Evolutionary conservation across 345 rosid genomes (phyloP).

Genomic region (Schrenkiella parvula): DNA sequence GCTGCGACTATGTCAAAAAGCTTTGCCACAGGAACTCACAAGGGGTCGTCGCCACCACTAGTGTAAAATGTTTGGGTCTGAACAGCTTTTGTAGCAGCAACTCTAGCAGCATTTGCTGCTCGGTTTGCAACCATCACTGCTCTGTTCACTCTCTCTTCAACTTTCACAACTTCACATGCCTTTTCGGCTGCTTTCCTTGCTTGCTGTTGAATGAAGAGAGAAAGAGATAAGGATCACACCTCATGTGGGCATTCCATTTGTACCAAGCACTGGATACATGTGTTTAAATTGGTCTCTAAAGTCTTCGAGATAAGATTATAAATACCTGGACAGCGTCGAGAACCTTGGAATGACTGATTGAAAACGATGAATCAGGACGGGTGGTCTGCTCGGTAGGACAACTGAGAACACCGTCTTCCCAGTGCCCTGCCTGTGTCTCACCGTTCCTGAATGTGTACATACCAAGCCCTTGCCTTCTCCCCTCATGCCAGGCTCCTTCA

Average conservation of each 20-base stretch:
- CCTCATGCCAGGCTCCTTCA: slow-evolving; percentile 93
- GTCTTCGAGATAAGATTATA: background rate
- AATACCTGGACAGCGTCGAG: slow-evolving; percentile 82
- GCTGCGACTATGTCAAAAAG: slow-evolving; percentile 20
- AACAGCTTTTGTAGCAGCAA: slow-evolving; percentile 72
- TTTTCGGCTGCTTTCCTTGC: slow-evolving; percentile 61
- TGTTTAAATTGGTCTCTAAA: background rate
- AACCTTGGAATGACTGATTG: slow-evolving; percentile 85
- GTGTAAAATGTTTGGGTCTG: slow-evolving; percentile 51
- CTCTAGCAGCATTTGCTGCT: slow-evolving; percentile 88
- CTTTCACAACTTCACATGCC: slow-evolving; percentile 47
- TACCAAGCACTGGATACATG: background rate
- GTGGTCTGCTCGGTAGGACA: slow-evolving; percentile 37
- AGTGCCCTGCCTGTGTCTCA: slow-evolving; percentile 75
- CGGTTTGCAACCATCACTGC: slow-evolving; percentile 61
- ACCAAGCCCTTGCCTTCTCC: slow-evolving; percentile 85
- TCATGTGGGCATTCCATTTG: background rate
- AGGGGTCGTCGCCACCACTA: slow-evolving; percentile 29
- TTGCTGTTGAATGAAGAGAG: slow-evolving; percentile 44
- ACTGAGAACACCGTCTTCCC: slow-evolving; percentile 54
- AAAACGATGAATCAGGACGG: slow-evolving; percentile 65
- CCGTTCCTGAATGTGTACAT: slow-evolving; percentile 73
- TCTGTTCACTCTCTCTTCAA: slow-evolving; percentile 69
- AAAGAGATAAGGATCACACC: background rate
- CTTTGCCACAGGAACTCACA: slow-evolving; percentile 17